Base-by-base conservation (phyloP, 345 rosid species). In the Salix suchowensis region DNA sequence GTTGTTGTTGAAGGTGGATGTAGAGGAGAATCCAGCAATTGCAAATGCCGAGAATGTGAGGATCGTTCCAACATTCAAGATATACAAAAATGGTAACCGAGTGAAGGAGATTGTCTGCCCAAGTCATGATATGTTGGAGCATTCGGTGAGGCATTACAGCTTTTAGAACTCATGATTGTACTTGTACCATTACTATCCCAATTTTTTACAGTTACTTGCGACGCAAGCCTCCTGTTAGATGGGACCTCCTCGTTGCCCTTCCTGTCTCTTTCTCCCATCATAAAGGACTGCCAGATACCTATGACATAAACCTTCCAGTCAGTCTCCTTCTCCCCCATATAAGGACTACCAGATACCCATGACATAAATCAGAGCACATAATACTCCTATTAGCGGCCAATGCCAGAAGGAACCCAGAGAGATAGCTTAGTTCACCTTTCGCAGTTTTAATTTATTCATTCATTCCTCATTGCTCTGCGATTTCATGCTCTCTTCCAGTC, bases 41-140 rank as follows among this genome's bases (percentile, higher is more conserved):
- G 89, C 91, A 36, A 85, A 77, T 70, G 87, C 90, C 44, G 99
- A 94, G 88, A 91, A 87, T 55, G 97, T 94, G 87, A 90, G 88
- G 84, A 87, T 89, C 67, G 97, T 91, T 37, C 98, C 99, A 32
- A 94, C 99, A 58, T 91, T 96, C 96, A 96, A 92, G 91, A 92
- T 96, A 76, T 92, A 88, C 91, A 96, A 91, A 86, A 83, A 84
- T 19, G 96, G 98, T 28, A 85, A 67, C 81, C 84, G 94, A 68
- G 87, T 94, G 80, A 96, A 96, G 87, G 98, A 94, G 86, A 88
- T 96, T 23, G 87, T 96, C 61, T 90, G 97, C 84, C 98, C 99
- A 8, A 96, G 93, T 83, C 90, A 76, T 4, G 97, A 96, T 68
- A 74, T 89, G 88, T 77, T 96, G 82, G 99, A 96, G 82, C 89